These are phyloP conservation scores for Eutrema yunnanense DNA, from an alignment of 345 rosid species.

Conservation along the genomic window DNA sequence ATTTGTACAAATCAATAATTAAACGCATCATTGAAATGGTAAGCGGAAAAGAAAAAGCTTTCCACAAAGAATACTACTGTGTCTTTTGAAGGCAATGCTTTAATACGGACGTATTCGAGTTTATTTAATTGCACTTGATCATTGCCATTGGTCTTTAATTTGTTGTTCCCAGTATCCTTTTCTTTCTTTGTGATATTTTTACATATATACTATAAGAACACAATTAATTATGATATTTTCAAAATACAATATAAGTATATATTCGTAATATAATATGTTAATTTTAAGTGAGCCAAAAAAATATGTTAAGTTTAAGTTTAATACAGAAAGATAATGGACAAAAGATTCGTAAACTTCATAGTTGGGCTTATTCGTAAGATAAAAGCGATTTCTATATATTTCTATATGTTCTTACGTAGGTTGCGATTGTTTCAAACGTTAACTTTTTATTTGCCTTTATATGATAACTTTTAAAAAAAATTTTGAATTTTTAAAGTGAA, in stretches of 20 bases:
- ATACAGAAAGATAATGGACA: constrained; percentile 2
- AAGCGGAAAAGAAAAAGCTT: constrained; percentile 1
- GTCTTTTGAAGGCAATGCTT: not conserved
- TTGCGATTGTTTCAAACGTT: not conserved
- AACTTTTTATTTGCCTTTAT: not conserved
- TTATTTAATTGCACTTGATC: not conserved
- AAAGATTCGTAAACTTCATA: not conserved
- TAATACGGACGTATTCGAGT: constrained; percentile 9
- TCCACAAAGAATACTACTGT: not conserved
- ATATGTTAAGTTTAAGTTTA: no score
- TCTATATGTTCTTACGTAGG: not conserved
- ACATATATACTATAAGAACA: not conserved
- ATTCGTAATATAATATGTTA: not conserved
- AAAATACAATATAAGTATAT: not conserved
- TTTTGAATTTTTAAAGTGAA: not conserved
- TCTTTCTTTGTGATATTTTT: not conserved
- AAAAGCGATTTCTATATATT: not conserved
- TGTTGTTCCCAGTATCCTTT: not conserved
- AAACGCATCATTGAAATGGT: constrained; percentile 21
- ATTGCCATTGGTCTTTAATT: not conserved
- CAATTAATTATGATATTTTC: not conserved
- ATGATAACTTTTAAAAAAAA: not conserved
- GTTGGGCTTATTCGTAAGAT: not conserved
- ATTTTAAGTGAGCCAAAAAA: not conserved
- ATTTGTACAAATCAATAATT: constrained; percentile 4